Percentiles rank a stretch among this genome's conserved stretches.
Conservation (phyloP, 257 asterid genomes). For the Solanum ossicruentum region DNA sequence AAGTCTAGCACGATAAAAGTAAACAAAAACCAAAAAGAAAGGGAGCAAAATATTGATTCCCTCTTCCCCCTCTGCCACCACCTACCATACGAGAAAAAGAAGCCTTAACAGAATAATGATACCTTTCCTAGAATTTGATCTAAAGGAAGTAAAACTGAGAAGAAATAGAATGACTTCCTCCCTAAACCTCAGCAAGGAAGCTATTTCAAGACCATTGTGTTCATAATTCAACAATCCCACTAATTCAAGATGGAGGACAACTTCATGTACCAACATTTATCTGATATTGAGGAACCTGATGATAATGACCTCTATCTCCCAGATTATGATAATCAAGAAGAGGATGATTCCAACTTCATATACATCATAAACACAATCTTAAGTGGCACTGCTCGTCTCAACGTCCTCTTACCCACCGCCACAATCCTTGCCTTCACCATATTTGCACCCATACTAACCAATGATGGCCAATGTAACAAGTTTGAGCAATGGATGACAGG, state of each 20-base stretch:
- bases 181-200: constrained; percentile 22
- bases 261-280: neutral
- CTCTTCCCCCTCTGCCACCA: neutral
- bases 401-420: constrained; percentile 41
- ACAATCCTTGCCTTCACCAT: constrained; percentile 52
- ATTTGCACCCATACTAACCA: constrained; percentile 36
- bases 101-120: neutral
- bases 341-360: constrained; percentile 28
- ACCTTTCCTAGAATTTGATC: constrained; percentile 15
- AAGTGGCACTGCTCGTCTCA: constrained; percentile 51
- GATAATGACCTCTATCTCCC: neutral
- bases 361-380: constrained; percentile 33
- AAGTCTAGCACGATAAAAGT: neutral
- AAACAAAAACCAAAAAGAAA: neutral
- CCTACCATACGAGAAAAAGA: neutral
- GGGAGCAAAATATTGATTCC: neutral
- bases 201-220: neutral
- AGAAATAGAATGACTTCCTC: constrained; percentile 22
- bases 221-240: neutral
- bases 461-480: constrained; percentile 40
- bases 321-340: constrained; percentile 10
- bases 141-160: constrained; percentile 1
- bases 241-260: neutral
- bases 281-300: constrained; percentile 14
- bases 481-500: constrained; percentile 28